Evolutionary conservation across 2,329 filamentous ascomycete genomes (phyloP).

Genomic region (Aspergillus brunneoviolaceus): DNA sequence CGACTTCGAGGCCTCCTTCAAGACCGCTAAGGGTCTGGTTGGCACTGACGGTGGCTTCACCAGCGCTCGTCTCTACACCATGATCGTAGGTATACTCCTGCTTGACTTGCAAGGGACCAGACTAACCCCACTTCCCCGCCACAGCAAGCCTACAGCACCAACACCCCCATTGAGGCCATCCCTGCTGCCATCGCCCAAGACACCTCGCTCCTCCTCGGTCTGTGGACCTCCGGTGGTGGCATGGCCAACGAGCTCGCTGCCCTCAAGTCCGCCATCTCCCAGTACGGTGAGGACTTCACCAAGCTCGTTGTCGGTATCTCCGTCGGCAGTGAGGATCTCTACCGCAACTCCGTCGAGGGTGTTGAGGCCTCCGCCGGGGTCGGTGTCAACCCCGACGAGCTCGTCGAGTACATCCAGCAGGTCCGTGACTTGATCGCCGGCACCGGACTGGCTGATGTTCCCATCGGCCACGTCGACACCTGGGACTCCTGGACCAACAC

Average conservation of each 20-base stretch:
- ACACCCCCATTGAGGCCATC: conserved; percentile 68
- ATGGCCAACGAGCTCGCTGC: conserved; percentile 75
- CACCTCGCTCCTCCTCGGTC: conserved; percentile 74
- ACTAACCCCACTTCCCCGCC: conserved; percentile 1
- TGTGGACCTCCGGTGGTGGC: conserved; percentile 75
- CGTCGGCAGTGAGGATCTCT: conserved; percentile 82
- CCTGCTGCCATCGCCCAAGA: conserved; percentile 79
- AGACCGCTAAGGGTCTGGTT: conserved; percentile 39
- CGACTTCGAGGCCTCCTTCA: conserved; percentile 48
- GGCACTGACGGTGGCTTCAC: conserved; percentile 42
- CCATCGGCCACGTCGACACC: conserved; percentile 84
- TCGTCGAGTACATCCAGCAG: conserved; percentile 70
- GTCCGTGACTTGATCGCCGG: conserved; percentile 63
- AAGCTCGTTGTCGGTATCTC: conserved; percentile 72
- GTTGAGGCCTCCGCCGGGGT: conserved; percentile 61
- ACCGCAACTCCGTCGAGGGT: conserved; percentile 72
- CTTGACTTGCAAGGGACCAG: background rate
- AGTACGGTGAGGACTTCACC: conserved; percentile 65
- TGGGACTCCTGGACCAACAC: conserved; percentile 77
- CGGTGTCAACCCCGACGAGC: conserved; percentile 61
- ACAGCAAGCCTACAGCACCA: conserved; percentile 55
- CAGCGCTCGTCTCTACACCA: conserved; percentile 60
- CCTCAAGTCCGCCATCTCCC: conserved; percentile 65
- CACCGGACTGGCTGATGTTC: conserved; percentile 54
- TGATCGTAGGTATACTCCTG: conserved; percentile 46